Evolutionary conservation across 2,329 filamentous ascomycete genomes (phyloP), one percentile per base, ranked within the genome.

Genomic region (Mariannaea sp.): DNA sequence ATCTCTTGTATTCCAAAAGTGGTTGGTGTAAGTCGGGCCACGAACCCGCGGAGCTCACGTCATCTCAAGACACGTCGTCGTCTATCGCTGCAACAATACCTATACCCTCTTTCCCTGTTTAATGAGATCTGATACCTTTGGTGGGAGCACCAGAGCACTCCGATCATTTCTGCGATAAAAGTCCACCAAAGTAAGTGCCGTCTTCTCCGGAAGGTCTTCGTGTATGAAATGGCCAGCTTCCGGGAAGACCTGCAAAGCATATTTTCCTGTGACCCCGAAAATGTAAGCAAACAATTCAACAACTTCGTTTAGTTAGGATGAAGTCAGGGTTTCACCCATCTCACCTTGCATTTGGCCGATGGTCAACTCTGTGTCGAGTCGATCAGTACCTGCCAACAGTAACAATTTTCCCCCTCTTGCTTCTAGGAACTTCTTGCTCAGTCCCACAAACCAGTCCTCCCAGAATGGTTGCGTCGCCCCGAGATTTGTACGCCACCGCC

Each of bases 221-320:
- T 99, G 94, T 50, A 99, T 85, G 67, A 99, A 99, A 71, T 99
- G 94, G 0, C 94, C 94, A 1, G 94, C 92, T 69, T 96, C 90
- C 1, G 94, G 92, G 65, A 97, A 89, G 6, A 99, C 92, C 64
- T 96, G 90, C 39, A 99, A 77, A 52, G 96, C 92, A 69, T 97
- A 99, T 79, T 97, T 97, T 5, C 92, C 88, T 85, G 22, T 52
- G 16, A 10, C 7, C 9, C 22, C 36, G n/a, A n/a, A 13, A n/a
- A 16, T 24, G 52, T 66, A 39, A 65, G 59, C 45, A 48, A 19
- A 20, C 29, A 48, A 32, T n/a, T n/a, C n/a, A n/a, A 24, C n/a
- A 9, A 5, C 26, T 17, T 8, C 9, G 26, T 16, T 13, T 26
- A 29, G 10, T 9, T n/a, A n/a, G n/a, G n/a, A n/a, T n/a, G n/a